Base-by-base conservation (phyloP, 2,329 filamentous ascomycete genomes). In the Aspergillus phoenicis region DNA sequence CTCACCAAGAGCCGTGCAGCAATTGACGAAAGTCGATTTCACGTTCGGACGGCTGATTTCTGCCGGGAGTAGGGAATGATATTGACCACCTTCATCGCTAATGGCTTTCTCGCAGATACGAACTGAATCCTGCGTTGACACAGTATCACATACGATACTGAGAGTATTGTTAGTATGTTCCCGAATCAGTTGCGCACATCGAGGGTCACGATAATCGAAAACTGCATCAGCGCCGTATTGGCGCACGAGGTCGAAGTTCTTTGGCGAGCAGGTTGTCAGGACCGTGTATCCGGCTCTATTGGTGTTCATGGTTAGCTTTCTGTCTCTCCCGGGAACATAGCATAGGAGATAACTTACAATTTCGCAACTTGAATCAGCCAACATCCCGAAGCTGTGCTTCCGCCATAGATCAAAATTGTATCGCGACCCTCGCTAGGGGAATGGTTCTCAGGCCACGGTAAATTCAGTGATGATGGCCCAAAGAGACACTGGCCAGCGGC, bases 261-360 rank as follows among this genome's bases (percentile, higher is more conserved):
- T 39, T 1, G 65, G 60, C 1, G 65, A 67, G 43, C 64, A 66
- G n/a, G 63, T 66, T 0, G 60, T 52, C 6, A 67, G 59, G 17
- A 60, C 55, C 2, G 8, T 45, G n/a, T 48, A 59, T 17, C 64
- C 64, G 2, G 58, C 48, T 1, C 20, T 47, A 13, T 4, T 10
- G 0, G 11, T 26, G 20, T 0, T 1, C 33, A 1, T 0, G 33
- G 11, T 36, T 36, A 36, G 33, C 0, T 2, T 13, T 13, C 22
- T 26, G 5, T 7, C 20, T 4, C 1, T 24, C 2, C 13, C 1
- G 2, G 10, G 3, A 20, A 10, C 3, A 17, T 2, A 43, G 39
- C 13, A 20, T 13, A 11, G 33, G 13, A 3, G n/a, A 30, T 1
- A 17, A 17, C 53, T 1, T 0, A 58, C 54, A 57, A 24, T 36